phyloP scores from a whole-genome alignment of 306 rosid species.

The Vicia villosa region DNA sequence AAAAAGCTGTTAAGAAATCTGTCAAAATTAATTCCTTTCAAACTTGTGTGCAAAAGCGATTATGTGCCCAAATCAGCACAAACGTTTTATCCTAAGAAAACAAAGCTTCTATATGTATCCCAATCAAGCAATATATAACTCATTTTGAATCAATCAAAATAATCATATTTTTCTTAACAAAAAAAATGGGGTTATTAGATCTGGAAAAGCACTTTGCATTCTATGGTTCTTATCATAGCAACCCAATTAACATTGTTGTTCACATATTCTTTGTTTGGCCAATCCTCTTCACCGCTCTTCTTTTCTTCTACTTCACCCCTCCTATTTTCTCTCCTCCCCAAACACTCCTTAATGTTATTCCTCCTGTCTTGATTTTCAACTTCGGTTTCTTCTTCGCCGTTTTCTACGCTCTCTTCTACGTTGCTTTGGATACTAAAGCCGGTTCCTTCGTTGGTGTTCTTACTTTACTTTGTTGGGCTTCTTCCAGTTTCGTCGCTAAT shows the following conservation, averaged over 20 bases:
- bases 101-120: too few species aligned
- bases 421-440: conserved; percentile 60
- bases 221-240: conserved; percentile 87
- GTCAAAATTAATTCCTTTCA: too few species aligned
- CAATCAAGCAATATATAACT: too few species aligned
- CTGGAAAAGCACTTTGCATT: conserved; percentile 84
- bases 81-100: too few species aligned
- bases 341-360: conserved; percentile 22
- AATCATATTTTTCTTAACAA: background rate
- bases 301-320: conserved; percentile 68
- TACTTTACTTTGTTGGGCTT: too few species aligned
- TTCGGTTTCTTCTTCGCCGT: conserved; percentile 57
- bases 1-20: too few species aligned
- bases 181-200: conserved; percentile 60
- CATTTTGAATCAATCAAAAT: too few species aligned
- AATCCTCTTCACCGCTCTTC: conserved; percentile 57
- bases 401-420: conserved; percentile 59
- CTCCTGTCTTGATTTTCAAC: conserved; percentile 52
- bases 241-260: conserved; percentile 61
- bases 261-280: conserved; percentile 90
- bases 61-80: too few species aligned
- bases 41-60: too few species aligned
- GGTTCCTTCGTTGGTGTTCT: conserved; percentile 42
- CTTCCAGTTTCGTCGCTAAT: too few species aligned
- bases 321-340: conserved; percentile 41